Conservation (phyloP, 2,329 filamentous ascomycete genomes). For the Colletotrichum cordylinicola region DNA sequence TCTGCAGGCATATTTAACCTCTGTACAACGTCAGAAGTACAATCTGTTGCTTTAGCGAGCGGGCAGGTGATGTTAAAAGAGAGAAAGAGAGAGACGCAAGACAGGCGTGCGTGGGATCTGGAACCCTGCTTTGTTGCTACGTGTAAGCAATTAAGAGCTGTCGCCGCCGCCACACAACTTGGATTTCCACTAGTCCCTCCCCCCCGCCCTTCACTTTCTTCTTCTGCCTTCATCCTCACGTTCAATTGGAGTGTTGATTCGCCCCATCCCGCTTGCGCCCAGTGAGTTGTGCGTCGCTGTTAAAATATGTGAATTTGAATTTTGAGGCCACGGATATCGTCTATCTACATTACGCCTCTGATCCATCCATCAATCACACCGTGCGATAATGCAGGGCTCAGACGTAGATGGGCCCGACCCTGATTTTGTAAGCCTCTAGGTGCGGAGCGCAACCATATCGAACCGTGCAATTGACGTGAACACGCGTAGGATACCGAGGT, state of each 20-base stretch:
- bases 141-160: background rate
- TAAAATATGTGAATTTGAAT: background rate
- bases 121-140: background rate
- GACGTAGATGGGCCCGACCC: background rate
- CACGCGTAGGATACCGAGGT: background rate
- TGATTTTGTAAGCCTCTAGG: background rate
- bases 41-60: background rate
- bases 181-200: background rate
- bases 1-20: background rate
- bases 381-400: background rate
- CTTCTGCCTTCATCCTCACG: background rate
- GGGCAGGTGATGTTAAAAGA: background rate
- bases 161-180: background rate
- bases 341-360: no score
- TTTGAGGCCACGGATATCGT: background rate
- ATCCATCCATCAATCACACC: background rate
- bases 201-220: background rate
- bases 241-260: background rate
- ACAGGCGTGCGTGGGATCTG: background rate
- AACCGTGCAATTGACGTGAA: background rate
- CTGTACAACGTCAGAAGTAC: background rate
- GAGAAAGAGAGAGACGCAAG: background rate
- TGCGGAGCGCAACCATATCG: background rate
- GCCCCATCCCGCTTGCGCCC: background rate
- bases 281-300: background rate